Evolutionary conservation across 495 filamentous ascomycete genomes (phyloP), one percentile per base, ranked within the genome.

Genomic region (Penicillium lagena): DNA sequence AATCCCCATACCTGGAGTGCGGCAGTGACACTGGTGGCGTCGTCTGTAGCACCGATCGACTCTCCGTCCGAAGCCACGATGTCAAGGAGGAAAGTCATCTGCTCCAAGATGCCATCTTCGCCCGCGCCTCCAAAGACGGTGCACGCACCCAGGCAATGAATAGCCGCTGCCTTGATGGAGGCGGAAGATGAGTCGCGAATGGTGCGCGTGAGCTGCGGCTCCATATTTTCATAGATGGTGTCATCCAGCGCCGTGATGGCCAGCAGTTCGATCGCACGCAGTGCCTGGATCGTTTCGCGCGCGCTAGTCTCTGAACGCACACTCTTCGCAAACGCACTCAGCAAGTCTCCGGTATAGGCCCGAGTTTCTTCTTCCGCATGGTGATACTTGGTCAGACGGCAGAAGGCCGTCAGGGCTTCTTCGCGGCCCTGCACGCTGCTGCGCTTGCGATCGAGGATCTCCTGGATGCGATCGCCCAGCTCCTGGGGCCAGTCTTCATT

Each of bases 1-100:
- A 89, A 87, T 9, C 88, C 90, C 90, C 90, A 96, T 50, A 86
- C 85, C 53, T 88, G 81, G 6, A 94, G 73, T 2, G 91, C 90
- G 0, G 91, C 89, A 2, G 80, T 75, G 12, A 98, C 90, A n/a
- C 90, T 81, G 9, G 68, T 74, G 1, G 76, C 78, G 49, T 81
- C 84, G 52, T 96, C 90, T 9, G 70, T 67, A 7, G 91, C 91
- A 8, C 77, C 80, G 22, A 95, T 76, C 1, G 72, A 77, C 33
- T 81, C 70, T 1, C 93, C 93, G 49, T 98, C 90, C 13, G 85
- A 90, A 37, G 88, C 82, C 37, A 93, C 70, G 31, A 96, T 89
- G 48, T 95, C 90, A 12, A 96, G 68, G 28, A 96, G 65, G 48
- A 86, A 91, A 1, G 85, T 81, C 77, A 96, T 87, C 39, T 88